A percentile compares a stretch with the other conserved stretches of the same genome.
These are phyloP conservation scores for Blastobotrys arbuscula DNA, from an alignment of 1,139 yeast genomes.

Conservation along the genomic window DNA sequence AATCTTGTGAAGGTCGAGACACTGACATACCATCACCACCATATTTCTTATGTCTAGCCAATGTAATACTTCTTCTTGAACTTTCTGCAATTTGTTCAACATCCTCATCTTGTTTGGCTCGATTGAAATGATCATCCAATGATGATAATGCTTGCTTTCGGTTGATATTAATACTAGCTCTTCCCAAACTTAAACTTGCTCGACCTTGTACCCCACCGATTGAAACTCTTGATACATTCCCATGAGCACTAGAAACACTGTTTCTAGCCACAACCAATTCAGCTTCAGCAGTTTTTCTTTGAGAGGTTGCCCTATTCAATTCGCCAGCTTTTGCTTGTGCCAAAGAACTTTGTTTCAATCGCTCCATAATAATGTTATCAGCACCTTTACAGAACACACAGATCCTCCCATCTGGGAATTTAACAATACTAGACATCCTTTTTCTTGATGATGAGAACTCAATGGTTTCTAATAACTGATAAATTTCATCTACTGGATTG, in stretches of 20 bases:
- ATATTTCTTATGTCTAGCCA: constrained; percentile 48
- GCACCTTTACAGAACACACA: constrained; percentile 92
- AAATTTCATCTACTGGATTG: constrained; percentile 58
- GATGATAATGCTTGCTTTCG: constrained; percentile 27
- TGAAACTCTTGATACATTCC: not conserved
- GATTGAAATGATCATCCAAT: constrained; percentile 54
- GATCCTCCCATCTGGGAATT: constrained; percentile 72
- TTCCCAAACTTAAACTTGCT: constrained; percentile 16
- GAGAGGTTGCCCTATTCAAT: constrained; percentile 51
- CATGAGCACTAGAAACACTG: constrained; percentile 31
- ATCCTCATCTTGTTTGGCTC: constrained; percentile 48
- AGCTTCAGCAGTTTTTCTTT: constrained; percentile 76
- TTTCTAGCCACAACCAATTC: constrained; percentile 51
- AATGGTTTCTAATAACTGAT: constrained; percentile 68
- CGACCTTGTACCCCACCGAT: constrained; percentile 5
- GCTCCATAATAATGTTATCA: constrained; percentile 82
- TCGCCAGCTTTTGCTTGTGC: constrained; percentile 63
- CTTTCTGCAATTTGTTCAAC: constrained; percentile 53
- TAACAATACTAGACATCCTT: constrained; percentile 86
- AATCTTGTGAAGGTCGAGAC: constrained; percentile 4
- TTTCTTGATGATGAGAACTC: constrained; percentile 87
- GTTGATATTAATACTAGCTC: constrained; percentile 28
- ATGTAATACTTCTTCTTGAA: constrained; percentile 58
- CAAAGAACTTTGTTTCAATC: constrained; percentile 50
- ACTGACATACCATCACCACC: constrained; percentile 45